A percentile compares a stretch with the other conserved stretches of the same genome.
Conservation (phyloP, 345 rosid genomes). For the Alliaria petiolata region DNA sequence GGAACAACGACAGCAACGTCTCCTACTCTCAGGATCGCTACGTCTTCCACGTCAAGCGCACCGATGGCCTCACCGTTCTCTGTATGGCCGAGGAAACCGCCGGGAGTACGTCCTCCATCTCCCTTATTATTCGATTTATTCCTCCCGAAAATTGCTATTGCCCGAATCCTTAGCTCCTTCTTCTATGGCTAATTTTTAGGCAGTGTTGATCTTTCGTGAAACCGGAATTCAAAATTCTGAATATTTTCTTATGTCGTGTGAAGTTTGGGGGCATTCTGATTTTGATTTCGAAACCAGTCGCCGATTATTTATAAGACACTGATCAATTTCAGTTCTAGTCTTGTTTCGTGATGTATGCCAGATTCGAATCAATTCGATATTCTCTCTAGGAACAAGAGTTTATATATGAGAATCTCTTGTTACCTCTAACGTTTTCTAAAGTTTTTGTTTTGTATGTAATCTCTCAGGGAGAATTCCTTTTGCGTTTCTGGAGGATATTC, state of each 20-base stretch:
- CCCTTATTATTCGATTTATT: neutral
- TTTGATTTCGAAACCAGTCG: neutral
- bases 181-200: neutral
- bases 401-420: neutral
- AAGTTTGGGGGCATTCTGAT: no score
- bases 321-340: neutral
- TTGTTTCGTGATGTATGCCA: no score
- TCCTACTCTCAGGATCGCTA: conserved; percentile 94
- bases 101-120: conserved; percentile 51
- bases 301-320: no score
- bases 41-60: conserved; percentile 88
- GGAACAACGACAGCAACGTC: conserved; percentile 63
- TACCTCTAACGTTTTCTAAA: neutral
- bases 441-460: neutral
- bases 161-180: no score
- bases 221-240: no score
- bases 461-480: conserved; percentile 85
- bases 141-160: no score
- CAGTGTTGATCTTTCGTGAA: no score
- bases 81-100: conserved; percentile 96
- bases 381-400: no score
- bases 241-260: neutral
- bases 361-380: neutral
- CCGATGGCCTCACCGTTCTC: conserved; percentile 96
- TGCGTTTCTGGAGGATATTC: conserved; percentile 93